Evolutionary conservation across 1,284 basidiomycete genomes (phyloP).

Genomic region (Apiotrichum sp.): DNA sequence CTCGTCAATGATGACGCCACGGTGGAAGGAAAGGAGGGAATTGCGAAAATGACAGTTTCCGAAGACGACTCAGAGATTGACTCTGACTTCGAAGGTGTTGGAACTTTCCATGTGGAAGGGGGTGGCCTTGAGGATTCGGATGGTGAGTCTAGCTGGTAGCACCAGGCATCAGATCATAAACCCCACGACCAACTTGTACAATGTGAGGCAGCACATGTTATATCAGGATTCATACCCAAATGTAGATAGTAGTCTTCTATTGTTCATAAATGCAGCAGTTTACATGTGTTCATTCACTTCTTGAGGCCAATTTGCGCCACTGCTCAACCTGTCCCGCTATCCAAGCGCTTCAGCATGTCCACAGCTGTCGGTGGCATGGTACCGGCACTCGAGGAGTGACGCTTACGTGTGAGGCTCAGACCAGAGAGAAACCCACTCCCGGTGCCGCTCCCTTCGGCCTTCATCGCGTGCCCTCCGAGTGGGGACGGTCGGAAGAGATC

Average conservation of each 20-base stretch:
- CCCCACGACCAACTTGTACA: no score
- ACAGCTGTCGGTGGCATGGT: conserved; percentile 4
- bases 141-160: no score
- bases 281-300: no score
- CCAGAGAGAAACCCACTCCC: conserved; percentile 12
- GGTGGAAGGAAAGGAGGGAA: not conserved
- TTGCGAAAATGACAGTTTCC: no score
- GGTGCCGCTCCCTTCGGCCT: not conserved
- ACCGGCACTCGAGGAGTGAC: not conserved
- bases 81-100: conserved; percentile 2
- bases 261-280: no score
- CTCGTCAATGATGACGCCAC: not conserved
- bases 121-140: not conserved
- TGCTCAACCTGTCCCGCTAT: not conserved
- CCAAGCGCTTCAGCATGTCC: conserved; percentile 14
- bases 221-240: no score
- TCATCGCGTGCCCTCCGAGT: not conserved
- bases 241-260: no score
- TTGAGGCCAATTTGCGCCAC: not conserved
- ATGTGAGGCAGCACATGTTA: no score
- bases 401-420: conserved; percentile 10
- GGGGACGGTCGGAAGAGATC: conserved; percentile 7
- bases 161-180: no score
- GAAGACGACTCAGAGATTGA: not conserved
- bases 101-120: not conserved